These are phyloP conservation scores for Filobasidium uniguttulatum DNA, from an alignment of 1,284 basidiomycete genomes.

Conservation along the genomic window DNA sequence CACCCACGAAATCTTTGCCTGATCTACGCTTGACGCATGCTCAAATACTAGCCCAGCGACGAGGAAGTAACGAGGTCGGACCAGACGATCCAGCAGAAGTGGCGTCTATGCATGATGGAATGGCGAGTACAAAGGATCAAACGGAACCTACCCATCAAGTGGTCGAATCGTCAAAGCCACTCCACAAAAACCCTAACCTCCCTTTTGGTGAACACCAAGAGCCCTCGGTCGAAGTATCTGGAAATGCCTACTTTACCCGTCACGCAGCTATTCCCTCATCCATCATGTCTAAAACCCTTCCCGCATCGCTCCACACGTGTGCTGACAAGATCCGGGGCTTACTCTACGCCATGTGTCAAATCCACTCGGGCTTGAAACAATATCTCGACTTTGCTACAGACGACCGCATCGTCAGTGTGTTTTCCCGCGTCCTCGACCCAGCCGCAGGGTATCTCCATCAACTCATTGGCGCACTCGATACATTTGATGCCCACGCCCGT, in stretches of 20 bases:
- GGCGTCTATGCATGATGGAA: background rate
- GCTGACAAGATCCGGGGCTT: constrained; percentile 83
- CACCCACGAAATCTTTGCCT: constrained; percentile 70
- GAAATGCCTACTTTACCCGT: constrained; percentile 86
- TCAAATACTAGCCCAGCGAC: constrained; percentile 39
- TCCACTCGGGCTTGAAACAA: constrained; percentile 78
- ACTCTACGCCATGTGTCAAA: constrained; percentile 81
- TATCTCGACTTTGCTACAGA: constrained; percentile 76
- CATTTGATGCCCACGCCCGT: constrained; percentile 73
- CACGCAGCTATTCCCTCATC: constrained; percentile 51
- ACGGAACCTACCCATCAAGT: background rate
- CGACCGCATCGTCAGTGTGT: constrained; percentile 66
- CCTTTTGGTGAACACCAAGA: background rate
- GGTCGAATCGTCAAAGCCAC: background rate
- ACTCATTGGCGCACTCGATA: constrained; percentile 78
- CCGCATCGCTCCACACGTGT: constrained; percentile 56
- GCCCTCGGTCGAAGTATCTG: constrained; percentile 50
- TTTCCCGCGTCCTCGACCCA: constrained; percentile 71
- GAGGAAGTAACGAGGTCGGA: background rate
- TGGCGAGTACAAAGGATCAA: background rate
- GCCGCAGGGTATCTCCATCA: constrained; percentile 68
- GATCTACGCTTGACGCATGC: constrained; percentile 54
- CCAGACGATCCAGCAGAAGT: background rate
- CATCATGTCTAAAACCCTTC: constrained; percentile 52
- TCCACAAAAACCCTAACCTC: background rate